Conservation (phyloP, 1,284 basidiomycete species). For the Inonotus obliquus region DNA sequence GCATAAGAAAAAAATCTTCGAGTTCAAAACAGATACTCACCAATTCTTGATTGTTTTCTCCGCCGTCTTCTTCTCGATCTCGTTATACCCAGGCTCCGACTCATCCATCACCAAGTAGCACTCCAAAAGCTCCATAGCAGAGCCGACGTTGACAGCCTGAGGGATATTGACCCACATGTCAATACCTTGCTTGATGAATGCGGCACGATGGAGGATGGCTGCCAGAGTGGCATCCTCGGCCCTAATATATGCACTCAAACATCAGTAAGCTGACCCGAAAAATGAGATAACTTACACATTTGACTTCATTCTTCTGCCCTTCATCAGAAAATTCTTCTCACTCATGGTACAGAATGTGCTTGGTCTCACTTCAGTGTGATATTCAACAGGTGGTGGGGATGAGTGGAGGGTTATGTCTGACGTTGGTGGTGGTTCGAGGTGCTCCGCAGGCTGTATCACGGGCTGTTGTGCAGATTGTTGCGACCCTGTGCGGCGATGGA, state of each 20-base stretch:
- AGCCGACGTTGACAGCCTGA: background rate
- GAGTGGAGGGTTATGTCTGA: background rate
- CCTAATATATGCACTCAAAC: background rate
- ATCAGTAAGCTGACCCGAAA: background rate
- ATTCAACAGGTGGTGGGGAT: background rate
- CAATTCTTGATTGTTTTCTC: background rate
- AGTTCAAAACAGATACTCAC: background rate
- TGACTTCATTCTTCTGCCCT: background rate
- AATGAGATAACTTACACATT: background rate
- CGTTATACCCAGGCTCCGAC: background rate
- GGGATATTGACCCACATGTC: background rate
- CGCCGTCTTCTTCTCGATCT: background rate
- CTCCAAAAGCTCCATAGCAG: background rate
- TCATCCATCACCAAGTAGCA: background rate
- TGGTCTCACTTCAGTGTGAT: background rate
- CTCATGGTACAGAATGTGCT: background rate
- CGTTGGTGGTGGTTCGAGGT: background rate
- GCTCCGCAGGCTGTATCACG: background rate
- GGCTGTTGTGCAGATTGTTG: background rate
- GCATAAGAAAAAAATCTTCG: background rate
- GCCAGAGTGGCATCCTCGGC: background rate
- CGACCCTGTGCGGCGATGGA: background rate
- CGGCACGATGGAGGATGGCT: background rate
- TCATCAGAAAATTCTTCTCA: background rate
- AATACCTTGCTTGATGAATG: background rate